These are phyloP conservation scores for Euphorbia lathyris DNA, from an alignment of 345 rosid genomes.

Conservation along the genomic window DNA sequence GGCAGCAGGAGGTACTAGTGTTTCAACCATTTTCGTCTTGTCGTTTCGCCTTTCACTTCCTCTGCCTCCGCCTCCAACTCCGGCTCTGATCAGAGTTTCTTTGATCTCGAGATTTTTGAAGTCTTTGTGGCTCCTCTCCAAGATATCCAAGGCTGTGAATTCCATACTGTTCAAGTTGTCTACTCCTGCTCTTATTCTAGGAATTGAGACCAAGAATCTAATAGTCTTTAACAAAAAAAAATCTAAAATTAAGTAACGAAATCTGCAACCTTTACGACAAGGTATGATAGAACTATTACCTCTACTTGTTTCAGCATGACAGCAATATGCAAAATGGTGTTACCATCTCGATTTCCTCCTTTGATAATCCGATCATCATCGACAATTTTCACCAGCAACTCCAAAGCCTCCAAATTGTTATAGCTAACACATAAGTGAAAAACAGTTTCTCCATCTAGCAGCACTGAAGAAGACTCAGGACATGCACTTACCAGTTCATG, in stretches of 20 bases:
- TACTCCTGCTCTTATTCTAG: not conserved
- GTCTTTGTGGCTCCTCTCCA: not conserved
- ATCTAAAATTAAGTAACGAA: no score
- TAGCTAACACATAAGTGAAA: conserved; percentile 8
- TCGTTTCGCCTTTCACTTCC: not conserved
- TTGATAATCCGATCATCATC: not conserved
- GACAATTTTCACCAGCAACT: not conserved
- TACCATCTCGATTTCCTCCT: not conserved
- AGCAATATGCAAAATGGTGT: conserved; percentile 9
- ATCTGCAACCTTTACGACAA: no score
- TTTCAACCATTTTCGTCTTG: not conserved
- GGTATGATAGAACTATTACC: not conserved
- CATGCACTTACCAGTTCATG: not conserved
- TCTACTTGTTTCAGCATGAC: conserved; percentile 3
- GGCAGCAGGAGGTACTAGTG: not conserved
- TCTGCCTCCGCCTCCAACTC: not conserved
- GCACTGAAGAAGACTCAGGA: not conserved
- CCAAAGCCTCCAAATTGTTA: conserved; percentile 5
- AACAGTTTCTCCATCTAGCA: not conserved
- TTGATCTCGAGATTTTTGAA: not conserved
- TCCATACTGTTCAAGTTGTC: not conserved
- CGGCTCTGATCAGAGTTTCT: not conserved
- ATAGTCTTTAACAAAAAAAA: not conserved
- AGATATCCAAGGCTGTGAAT: not conserved
- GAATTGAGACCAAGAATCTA: not conserved